phyloP scores from a whole-genome alignment of 2,329 filamentous ascomycete genomes.

The Cylindrodendrum hubeiense region DNA sequence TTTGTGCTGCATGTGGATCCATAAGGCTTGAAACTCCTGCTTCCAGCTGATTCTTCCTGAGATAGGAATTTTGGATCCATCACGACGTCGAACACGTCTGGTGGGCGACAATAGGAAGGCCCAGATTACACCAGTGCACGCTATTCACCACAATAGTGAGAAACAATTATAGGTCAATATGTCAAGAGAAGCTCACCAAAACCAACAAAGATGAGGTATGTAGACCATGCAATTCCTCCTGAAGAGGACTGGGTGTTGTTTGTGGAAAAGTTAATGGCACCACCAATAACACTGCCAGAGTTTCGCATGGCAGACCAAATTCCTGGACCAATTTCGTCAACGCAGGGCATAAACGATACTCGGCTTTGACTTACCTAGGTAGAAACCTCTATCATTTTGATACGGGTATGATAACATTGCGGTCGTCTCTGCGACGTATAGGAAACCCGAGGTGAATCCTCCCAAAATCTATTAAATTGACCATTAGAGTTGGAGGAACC shows the following conservation, averaged over 20 bases:
- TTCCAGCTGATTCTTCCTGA: conserved; percentile 16
- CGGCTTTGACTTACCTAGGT: conserved; percentile 22
- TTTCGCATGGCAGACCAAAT: conserved; percentile 51
- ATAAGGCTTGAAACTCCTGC: conserved; percentile 17
- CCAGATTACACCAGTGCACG: conserved; percentile 25
- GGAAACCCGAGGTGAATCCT: conserved; percentile 42
- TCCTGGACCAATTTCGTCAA: conserved; percentile 33
- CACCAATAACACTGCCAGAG: conserved; percentile 49
- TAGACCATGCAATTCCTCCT: conserved; percentile 26
- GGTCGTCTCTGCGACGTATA: conserved; percentile 51
- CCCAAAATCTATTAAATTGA: conserved; percentile 7
- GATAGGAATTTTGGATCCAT: conserved; percentile 19
- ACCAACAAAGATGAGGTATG: conserved; percentile 26
- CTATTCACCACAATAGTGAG: conserved; percentile 1
- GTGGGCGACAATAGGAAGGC: conserved; percentile 23
- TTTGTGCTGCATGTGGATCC: conserved; percentile 20
- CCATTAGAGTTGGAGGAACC: background rate
- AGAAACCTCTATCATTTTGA: conserved; percentile 49
- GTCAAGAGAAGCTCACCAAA: conserved; percentile 10
- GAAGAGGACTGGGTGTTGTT: conserved; percentile 33
- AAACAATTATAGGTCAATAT: background rate
- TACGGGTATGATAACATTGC: conserved; percentile 52
- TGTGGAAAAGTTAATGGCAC: conserved; percentile 49
- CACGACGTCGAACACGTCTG: conserved; percentile 18
- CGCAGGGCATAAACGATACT: background rate